Conservation (phyloP, 768 basidiomycete genomes). For the Rhizopogon rudus region DNA sequence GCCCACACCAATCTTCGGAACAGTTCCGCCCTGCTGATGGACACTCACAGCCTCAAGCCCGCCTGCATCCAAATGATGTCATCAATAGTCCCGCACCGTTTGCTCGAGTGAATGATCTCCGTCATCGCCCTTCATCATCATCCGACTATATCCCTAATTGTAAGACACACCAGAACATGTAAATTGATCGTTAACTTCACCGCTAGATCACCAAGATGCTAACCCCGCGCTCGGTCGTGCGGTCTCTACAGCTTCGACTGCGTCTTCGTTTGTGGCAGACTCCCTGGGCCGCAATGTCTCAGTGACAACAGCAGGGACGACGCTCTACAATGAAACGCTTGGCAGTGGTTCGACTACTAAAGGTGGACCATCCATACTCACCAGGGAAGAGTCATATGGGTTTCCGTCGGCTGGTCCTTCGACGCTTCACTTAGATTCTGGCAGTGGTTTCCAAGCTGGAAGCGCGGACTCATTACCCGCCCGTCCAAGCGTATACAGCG, state of each 20-base stretch:
- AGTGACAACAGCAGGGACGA: conserved; percentile 20
- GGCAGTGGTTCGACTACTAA: conserved; percentile 8
- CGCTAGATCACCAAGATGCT: conserved; percentile 8
- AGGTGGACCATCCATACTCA: conserved; percentile 9
- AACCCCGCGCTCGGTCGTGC: conserved; percentile 20
- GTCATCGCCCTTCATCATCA: conserved; percentile 13
- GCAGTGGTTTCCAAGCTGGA: conserved; percentile 7
- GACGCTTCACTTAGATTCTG: conserved; percentile 13
- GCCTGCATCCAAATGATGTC: conserved; percentile 10
- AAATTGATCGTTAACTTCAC: conserved; percentile 3
- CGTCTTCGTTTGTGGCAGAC: conserved; percentile 21
- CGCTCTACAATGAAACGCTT: conserved; percentile 10
- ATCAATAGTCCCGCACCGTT: conserved; percentile 3
- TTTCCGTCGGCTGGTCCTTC: conserved; percentile 20
- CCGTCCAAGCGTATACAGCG: conserved; percentile 14
- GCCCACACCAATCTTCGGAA: conserved; percentile 11
- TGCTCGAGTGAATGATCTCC: conserved; percentile 16
- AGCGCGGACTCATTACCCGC: conserved; percentile 25
- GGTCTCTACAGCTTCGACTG: conserved; percentile 23
- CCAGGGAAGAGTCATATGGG: conserved; percentile 12
- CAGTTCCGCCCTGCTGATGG: conserved; percentile 18
- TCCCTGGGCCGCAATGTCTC: conserved; percentile 20
- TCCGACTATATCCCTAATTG: conserved; percentile 14
- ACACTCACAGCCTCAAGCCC: conserved; percentile 9
- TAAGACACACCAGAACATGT: conserved; percentile 9